Conservation (phyloP, 1,139 yeast species). For the Eremothecium gossypii region DNA sequence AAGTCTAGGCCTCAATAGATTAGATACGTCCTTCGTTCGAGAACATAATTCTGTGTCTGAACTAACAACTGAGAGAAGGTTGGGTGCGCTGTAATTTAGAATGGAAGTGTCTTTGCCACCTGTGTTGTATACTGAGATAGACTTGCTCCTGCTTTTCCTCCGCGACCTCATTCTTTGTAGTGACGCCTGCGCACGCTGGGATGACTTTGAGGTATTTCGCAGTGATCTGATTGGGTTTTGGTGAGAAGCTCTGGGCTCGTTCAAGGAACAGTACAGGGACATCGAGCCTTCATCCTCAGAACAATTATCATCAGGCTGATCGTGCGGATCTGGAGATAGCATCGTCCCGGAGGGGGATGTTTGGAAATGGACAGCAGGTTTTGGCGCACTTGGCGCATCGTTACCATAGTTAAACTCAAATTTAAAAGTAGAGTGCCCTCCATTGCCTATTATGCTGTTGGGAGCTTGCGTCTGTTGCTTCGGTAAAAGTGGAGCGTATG, state of each 20-base stretch:
- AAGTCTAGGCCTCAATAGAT: conserved; percentile 4
- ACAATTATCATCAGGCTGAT: conserved; percentile 11
- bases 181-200: conserved; percentile 60
- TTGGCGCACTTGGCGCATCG: conserved; percentile 5
- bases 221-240: conserved; percentile 27
- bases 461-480: conserved; percentile 4
- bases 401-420: conserved; percentile 26
- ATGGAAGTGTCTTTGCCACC: conserved; percentile 15
- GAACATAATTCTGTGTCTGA: conserved; percentile 15
- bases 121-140: conserved; percentile 15
- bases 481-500: neutral
- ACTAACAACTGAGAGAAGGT: conserved; percentile 24
- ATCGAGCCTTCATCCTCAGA: conserved; percentile 36
- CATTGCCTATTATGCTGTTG: conserved; percentile 17
- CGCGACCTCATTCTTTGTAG: conserved; percentile 53
- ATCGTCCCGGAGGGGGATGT: neutral
- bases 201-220: conserved; percentile 37
- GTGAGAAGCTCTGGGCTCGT: conserved; percentile 25
- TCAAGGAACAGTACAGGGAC: conserved; percentile 35
- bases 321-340: conserved; percentile 5
- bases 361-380: neutral
- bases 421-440: conserved; percentile 24
- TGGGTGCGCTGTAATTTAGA: conserved; percentile 26
- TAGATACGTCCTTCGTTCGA: conserved; percentile 1
- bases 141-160: conserved; percentile 43